Evolutionary conservation across 768 basidiomycete species (phyloP).

Genomic region (Chalciporus chontae): DNA sequence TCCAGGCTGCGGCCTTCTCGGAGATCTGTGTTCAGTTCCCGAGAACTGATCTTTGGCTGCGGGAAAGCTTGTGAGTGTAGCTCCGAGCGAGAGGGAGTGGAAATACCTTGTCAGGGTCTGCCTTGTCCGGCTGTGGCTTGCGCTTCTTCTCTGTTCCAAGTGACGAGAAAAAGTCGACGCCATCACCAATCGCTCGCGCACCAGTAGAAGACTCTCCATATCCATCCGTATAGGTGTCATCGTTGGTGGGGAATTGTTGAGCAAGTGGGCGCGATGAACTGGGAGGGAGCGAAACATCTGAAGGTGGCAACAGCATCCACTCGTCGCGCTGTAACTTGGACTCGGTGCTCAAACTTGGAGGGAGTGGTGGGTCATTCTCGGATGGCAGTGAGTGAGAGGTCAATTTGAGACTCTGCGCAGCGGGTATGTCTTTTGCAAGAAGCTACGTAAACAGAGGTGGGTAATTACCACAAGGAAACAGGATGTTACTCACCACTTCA

Average conservation of each 20-base stretch:
- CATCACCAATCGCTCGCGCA: conserved; percentile 49
- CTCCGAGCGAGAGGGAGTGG: background rate
- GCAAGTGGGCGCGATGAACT: conserved; percentile 29
- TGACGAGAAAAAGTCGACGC: conserved; percentile 85
- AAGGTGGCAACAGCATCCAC: conserved; percentile 78
- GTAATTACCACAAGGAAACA: background rate
- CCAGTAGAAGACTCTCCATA: conserved; percentile 52
- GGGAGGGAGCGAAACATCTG: conserved; percentile 24
- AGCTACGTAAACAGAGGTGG: conserved; percentile 37
- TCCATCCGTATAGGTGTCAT: conserved; percentile 60
- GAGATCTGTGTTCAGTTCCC: conserved; percentile 61
- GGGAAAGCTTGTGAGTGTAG: conserved; percentile 12
- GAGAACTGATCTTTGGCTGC: conserved; percentile 58
- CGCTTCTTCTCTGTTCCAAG: conserved; percentile 81
- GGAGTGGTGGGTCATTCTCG: conserved; percentile 46
- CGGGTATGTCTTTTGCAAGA: conserved; percentile 72
- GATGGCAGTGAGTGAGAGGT: conserved; percentile 53
- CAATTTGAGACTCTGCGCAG: conserved; percentile 65
- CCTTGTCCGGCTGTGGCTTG: conserved; percentile 52
- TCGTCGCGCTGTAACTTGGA: conserved; percentile 66
- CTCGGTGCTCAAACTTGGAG: conserved; percentile 44
- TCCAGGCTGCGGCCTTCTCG: conserved; percentile 41
- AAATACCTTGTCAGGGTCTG: conserved; percentile 69
- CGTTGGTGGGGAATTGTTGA: conserved; percentile 27
- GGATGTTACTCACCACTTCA: conserved; percentile 53